Conservation (phyloP, 768 basidiomycete species). For the Suillus sp. region DNA sequence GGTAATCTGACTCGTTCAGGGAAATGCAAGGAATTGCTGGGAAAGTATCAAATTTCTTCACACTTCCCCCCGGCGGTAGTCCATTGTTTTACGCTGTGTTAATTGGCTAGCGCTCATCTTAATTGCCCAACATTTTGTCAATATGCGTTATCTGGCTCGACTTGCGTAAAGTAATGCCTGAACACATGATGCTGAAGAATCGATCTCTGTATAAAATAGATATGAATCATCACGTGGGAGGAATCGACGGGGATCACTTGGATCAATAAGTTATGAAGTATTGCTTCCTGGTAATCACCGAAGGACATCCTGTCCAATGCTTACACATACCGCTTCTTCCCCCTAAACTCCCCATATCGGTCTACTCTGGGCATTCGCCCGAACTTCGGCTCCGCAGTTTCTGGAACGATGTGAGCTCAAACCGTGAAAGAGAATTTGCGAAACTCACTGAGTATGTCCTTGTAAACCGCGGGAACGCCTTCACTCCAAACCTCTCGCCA, state of each 20-base stretch:
- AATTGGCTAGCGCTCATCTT: background rate
- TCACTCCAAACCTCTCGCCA: slow-evolving; percentile 80
- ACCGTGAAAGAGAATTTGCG: background rate
- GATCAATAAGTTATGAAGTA: background rate
- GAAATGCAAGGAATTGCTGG: too few relatives aligned
- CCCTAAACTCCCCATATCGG: slow-evolving; percentile 30
- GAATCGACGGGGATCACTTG: background rate
- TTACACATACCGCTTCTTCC: slow-evolving; percentile 32
- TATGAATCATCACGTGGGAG: background rate
- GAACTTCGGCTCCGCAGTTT: slow-evolving; percentile 25
- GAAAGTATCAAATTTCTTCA: too few relatives aligned
- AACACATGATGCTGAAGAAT: slow-evolving; percentile 2
- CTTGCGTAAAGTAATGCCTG: slow-evolving; percentile 1
- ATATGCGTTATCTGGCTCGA: background rate
- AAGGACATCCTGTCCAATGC: background rate
- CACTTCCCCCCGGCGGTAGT: too few relatives aligned
- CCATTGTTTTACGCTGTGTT: too few relatives aligned
- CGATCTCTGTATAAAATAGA: background rate
- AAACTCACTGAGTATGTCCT: slow-evolving; percentile 64
- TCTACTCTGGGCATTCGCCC: slow-evolving; percentile 34
- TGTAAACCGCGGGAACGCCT: slow-evolving; percentile 65
- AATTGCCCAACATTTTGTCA: background rate
- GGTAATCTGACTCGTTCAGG: too few relatives aligned
- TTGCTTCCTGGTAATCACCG: background rate
- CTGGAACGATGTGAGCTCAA: slow-evolving; percentile 17